phyloP scores from a whole-genome alignment of 768 basidiomycete species.

The Lenzites betulinus region DNA sequence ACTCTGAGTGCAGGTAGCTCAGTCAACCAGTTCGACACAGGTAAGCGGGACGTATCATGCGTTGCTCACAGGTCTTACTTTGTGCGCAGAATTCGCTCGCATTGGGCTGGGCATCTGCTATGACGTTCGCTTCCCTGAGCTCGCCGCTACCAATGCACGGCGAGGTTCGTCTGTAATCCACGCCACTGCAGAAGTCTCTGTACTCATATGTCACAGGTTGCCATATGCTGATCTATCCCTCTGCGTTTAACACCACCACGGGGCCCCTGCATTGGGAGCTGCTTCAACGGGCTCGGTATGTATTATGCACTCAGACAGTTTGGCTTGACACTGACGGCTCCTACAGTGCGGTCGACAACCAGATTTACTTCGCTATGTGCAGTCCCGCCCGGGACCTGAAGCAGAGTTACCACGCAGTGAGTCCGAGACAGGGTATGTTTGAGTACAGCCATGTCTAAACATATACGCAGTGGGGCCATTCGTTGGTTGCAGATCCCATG shows the following conservation, averaged over 20 bases:
- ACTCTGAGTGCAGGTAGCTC: constrained; percentile 76
- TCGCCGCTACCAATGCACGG: constrained; percentile 88
- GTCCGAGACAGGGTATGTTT: constrained; percentile 27
- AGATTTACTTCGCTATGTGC: constrained; percentile 95
- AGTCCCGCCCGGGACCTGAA: constrained; percentile 87
- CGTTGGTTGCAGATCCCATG: constrained; percentile 90
- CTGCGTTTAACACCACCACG: constrained; percentile 94
- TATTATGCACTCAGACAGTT: background rate
- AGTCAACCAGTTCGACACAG: constrained; percentile 85
- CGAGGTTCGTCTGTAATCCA: constrained; percentile 51
- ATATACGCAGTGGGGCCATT: constrained; percentile 76
- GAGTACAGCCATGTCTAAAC: background rate
- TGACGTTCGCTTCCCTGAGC: constrained; percentile 92
- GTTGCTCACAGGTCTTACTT: background rate
- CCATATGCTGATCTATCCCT: constrained; percentile 87
- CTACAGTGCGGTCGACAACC: constrained; percentile 89
- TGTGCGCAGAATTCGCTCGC: constrained; percentile 87
- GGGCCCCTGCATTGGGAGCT: constrained; percentile 97
- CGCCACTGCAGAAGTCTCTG: background rate
- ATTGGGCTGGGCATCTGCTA: constrained; percentile 97
- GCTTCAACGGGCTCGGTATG: constrained; percentile 80
- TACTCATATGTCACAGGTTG: constrained; percentile 54
- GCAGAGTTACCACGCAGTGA: constrained; percentile 86
- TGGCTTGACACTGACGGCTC: background rate
- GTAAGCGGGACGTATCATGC: constrained; percentile 41